Evolutionary conservation across 495 filamentous ascomycete genomes (phyloP), one percentile per base, ranked within the genome.

Genomic region (Aspergillus kassunensis): DNA sequence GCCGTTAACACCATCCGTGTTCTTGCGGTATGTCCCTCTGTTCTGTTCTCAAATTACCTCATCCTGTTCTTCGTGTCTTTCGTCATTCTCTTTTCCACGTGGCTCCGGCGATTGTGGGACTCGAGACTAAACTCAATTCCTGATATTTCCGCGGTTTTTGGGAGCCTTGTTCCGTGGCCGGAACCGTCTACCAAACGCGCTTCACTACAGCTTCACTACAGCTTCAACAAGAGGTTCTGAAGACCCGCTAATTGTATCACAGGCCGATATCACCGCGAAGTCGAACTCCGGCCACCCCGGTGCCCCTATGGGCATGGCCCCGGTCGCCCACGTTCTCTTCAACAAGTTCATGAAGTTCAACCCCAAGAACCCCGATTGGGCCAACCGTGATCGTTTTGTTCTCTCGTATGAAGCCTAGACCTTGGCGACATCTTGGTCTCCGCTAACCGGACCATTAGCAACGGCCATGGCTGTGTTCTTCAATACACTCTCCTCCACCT

Each of bases 271-370:
- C 67, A 96, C 91, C 69, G 84, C 85, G 71, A 83, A 87, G 68
- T 89, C 92, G 64, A 97, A 97, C 80, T 96, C 91, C 58, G 93
- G 93, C 66, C 93, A 99, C 78, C 93, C 93, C 68, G 93, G 93
- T 80, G 93, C 93, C 62, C 93, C 93, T 60, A 99, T 99, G 91
- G 91, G 91, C 76, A 89, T 98, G 93, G 93, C 93, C 64, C 93
- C 95, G 40, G 84, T 91, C 63, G 84, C 93, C 71, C 93, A 99
- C 81, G 88, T 99, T 65, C 87, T 99, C 59, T 99, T 90, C 79
- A 95, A 95, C 82, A 92, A 89, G 72, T 91, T 96, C 82, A 91
- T 99, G 93, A 93, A 73, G 64, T 99, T 97, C 81, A 99, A 99
- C 85, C 93, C 93, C 55, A 91, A 96, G 83, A 97, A 95, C 81